phyloP scores from a whole-genome alignment of 1,139 yeast genomes.

The Geotrichum europaeum region DNA sequence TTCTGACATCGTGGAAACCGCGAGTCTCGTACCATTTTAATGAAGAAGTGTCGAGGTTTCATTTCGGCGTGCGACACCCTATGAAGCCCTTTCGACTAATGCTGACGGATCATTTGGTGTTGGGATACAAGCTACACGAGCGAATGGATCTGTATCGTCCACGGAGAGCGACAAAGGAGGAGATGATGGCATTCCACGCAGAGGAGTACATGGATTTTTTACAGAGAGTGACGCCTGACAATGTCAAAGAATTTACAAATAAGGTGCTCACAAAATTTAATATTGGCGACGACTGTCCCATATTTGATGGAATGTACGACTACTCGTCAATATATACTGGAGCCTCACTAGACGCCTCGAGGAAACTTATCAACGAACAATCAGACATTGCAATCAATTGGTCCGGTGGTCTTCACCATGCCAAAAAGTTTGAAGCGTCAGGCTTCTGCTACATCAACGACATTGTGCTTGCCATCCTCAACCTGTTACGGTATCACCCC shows the following conservation, averaged over 20 bases:
- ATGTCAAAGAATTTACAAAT: constrained; percentile 52
- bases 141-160: constrained; percentile 88
- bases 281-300: constrained; percentile 97
- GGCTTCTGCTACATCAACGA: constrained; percentile 96
- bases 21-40: constrained; percentile 85
- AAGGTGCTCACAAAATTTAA: constrained; percentile 65
- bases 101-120: constrained; percentile 88
- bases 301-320: constrained; percentile 89
- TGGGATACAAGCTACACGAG: constrained; percentile 78
- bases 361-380: constrained; percentile 75
- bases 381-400: constrained; percentile 95
- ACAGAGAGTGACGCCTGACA: constrained; percentile 74
- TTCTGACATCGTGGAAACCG: constrained; percentile 26
- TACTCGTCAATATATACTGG: constrained; percentile 85
- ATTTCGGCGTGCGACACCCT: constrained; percentile 89
- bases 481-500: constrained; percentile 78
- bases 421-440: constrained; percentile 87
- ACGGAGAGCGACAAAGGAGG: constrained; percentile 72
- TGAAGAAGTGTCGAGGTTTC: constrained; percentile 72
- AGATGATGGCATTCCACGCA: constrained; percentile 73
- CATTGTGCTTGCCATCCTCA: constrained; percentile 80
- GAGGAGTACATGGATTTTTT: constrained; percentile 83
- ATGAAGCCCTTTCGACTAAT: constrained; percentile 96
- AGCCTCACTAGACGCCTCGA: constrained; percentile 86
- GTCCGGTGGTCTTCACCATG: constrained; percentile 97